Percentiles rank a stretch among this genome's conserved stretches.
phyloP scores from a whole-genome alignment of 805 yeast genomes.

The Metschnikowia gruessii region DNA sequence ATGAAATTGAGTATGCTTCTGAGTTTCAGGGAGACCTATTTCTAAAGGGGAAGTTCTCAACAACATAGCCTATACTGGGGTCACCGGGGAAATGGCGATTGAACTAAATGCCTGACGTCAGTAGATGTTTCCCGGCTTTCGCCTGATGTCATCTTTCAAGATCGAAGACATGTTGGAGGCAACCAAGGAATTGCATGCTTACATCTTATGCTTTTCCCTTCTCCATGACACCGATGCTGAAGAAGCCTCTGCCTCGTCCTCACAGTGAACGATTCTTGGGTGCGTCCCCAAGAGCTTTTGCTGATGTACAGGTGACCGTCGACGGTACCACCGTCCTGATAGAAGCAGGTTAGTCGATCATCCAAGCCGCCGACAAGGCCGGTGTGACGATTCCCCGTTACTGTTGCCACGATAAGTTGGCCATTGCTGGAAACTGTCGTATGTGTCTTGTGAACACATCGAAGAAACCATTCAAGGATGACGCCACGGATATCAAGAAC shows the following conservation, averaged over 20 bases:
- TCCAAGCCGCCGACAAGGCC: conserved; percentile 90
- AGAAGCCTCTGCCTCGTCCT: not conserved
- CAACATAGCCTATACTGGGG: no score
- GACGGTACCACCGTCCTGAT: conserved; percentile 76
- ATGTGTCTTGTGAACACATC: conserved; percentile 91
- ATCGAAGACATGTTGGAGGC: conserved; percentile 9
- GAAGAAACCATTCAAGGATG: no score
- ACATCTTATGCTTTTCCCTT: conserved; percentile 3
- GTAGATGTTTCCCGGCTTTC: no score
- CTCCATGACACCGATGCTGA: not conserved
- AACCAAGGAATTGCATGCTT: conserved; percentile 8
- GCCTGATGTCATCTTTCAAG: conserved; percentile 4
- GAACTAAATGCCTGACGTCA: no score
- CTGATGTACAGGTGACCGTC: conserved; percentile 55
- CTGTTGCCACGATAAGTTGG: conserved; percentile 88
- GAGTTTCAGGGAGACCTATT: no score
- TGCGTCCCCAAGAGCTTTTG: conserved; percentile 31
- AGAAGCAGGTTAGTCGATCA: conserved; percentile 83
- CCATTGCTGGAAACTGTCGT: conserved; percentile 90
- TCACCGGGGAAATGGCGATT: no score
- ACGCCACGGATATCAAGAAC: no score
- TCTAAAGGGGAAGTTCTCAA: no score
- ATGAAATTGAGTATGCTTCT: no score
- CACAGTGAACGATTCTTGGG: conserved; percentile 32
- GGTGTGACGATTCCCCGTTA: conserved; percentile 86